phyloP scores from a whole-genome alignment of 148 eudicot genomes.

The Linanthus parryae region DNA sequence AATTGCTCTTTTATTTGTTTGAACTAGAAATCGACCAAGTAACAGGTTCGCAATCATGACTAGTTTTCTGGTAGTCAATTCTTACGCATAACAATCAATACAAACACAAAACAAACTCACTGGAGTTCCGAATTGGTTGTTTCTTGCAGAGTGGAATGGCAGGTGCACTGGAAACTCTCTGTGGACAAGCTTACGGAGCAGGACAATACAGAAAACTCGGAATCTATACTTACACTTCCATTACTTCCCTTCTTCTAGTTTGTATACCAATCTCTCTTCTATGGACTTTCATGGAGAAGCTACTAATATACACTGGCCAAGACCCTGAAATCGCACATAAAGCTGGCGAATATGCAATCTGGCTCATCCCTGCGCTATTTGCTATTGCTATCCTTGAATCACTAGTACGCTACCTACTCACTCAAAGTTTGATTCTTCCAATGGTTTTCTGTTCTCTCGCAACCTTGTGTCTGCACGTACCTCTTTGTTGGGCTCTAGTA shows the following conservation, averaged over 20 bases:
- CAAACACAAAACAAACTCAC: no score
- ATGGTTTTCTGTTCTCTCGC: conserved; percentile 23
- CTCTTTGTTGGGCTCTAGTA: conserved; percentile 36
- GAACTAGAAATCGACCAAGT: no score
- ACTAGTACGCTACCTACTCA: conserved; percentile 21
- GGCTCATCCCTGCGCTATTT: conserved; percentile 26
- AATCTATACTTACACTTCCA: conserved; percentile 8
- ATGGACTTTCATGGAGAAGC: conserved; percentile 36
- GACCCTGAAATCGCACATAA: conserved; percentile 25
- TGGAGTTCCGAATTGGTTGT: no score
- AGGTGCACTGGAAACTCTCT: conserved; percentile 37
- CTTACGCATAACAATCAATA: no score
- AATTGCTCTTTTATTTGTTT: no score
- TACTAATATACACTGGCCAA: conserved; percentile 22
- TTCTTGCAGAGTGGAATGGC: conserved; percentile 31
- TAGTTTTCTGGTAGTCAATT: no score
- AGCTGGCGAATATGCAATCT: conserved; percentile 22
- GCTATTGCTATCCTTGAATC: conserved; percentile 22
- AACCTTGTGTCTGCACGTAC: conserved; percentile 20
- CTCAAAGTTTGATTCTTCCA: conserved; percentile 30
- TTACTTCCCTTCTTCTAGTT: conserved; percentile 7
- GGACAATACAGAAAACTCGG: conserved; percentile 32
- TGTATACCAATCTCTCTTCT: conserved; percentile 25
- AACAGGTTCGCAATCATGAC: no score
- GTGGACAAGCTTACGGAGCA: conserved; percentile 53